Evolutionary conservation across 306 rosid genomes (phyloP), one percentile per base, ranked within the genome.

Genomic region (Fragaria iinumae): DNA sequence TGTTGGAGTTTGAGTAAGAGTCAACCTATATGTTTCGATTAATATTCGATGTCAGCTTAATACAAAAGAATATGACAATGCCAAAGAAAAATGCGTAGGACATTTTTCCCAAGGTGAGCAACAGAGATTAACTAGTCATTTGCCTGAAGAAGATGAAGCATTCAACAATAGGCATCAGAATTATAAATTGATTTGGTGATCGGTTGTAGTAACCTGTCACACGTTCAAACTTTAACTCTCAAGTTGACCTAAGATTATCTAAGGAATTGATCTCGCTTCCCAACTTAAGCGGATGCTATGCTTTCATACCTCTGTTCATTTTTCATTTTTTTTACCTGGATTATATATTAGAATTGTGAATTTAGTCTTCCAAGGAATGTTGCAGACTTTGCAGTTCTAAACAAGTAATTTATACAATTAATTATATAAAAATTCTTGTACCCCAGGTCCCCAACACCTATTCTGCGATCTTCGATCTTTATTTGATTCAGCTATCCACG

Each of bases 231-330:
- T 69, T 85, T 76, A 78, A 84, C 86, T 83, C 38, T 48, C 45
- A 74, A 77, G 89, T 90, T 90, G 93, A 87, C 96, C 84, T 68
- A 16, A 68, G 38, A 71, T 66, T 76, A 74, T 48, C 56, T 38
- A 78, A 80, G 76, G 72, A 81, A 85, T 83, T 85, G 65, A 38
- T 83, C 78, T 83, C 84, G 79, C 79, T 80, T 84, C 71, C 79
- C 89, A 77, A 72, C 12, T 63, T 78, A 75, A 67, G 79, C 64
- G 64, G 69, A 59, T 73, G 77, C 79, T 71, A 73, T 60, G 73
- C 34, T 53, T 60, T 41, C 66, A 25, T 59, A 38, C 66, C 70
- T 47, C 67, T 77, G 59, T 65, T 66, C 1, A 3, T 38, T 57
- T 66, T 69, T 27, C 67, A 39, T 44, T 44, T 29, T 65, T 66